These are phyloP conservation scores for Vaccinium darrowii DNA, from an alignment of 148 eudicot genomes.

Conservation along the genomic window DNA sequence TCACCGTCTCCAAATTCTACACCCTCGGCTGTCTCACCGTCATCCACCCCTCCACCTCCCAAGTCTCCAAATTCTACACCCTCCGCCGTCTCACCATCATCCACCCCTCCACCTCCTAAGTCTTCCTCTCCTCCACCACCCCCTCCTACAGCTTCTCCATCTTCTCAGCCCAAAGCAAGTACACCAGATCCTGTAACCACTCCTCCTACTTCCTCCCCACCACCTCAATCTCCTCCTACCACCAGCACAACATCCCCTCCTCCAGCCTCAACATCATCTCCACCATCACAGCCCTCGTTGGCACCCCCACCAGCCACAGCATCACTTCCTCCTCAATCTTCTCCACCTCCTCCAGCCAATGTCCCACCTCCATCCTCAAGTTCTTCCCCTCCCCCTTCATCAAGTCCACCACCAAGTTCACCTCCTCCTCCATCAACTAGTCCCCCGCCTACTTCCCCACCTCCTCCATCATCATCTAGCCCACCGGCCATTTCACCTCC, in stretches of 20 bases:
- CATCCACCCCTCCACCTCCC: slow-evolving; percentile 22
- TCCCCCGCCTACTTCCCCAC: slow-evolving; percentile 22
- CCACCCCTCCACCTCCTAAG: slow-evolving; percentile 22
- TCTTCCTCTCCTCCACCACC: slow-evolving; percentile 22
- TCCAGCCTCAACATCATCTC: slow-evolving; percentile 29
- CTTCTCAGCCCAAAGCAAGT: slow-evolving; percentile 29
- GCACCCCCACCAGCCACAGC: slow-evolving; percentile 27
- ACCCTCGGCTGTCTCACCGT: slow-evolving; percentile 36
- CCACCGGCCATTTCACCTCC: slow-evolving; percentile 16
- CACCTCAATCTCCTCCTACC: slow-evolving; percentile 38
- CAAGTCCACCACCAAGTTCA: slow-evolving; percentile 22
- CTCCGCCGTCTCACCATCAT: slow-evolving; percentile 31
- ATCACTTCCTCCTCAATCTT: slow-evolving; percentile 21
- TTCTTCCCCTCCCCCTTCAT: slow-evolving; percentile 36
- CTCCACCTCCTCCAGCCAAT: slow-evolving; percentile 17
- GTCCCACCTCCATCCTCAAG: slow-evolving; percentile 20
- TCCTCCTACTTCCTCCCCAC: slow-evolving; percentile 16
- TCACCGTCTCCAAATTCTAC: slow-evolving; percentile 44
- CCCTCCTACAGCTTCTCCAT: slow-evolving; percentile 24
- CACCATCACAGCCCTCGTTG: slow-evolving; percentile 34
- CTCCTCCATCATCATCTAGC: slow-evolving; percentile 17
- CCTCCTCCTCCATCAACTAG: slow-evolving; percentile 28
- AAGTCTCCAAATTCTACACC: slow-evolving; percentile 37
- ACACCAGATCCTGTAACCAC: slow-evolving; percentile 33
- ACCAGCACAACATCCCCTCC: slow-evolving; percentile 28